Evolutionary conservation across 352 stramenopile species (phyloP).

Genomic region (Aphanomyces cochlioides): DNA sequence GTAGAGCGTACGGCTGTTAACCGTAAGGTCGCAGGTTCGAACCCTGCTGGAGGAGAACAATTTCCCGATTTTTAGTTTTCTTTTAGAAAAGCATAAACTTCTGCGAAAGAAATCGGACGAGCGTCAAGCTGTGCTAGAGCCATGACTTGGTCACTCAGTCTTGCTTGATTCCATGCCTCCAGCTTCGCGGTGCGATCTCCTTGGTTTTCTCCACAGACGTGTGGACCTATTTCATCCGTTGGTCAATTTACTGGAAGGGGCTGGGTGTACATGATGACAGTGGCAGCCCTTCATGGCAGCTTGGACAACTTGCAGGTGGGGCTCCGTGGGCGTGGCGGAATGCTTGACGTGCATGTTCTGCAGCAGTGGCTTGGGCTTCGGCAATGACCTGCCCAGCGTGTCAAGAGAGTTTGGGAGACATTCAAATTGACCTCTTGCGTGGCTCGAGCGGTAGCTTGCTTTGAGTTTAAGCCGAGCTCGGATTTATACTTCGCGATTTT

Average conservation of each 20-base stretch:
- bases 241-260: background rate
- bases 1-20: slow-evolving; percentile 39
- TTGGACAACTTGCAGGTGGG: slow-evolving; percentile 2
- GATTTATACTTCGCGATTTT: slow-evolving; percentile 10
- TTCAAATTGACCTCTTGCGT: slow-evolving; percentile 5
- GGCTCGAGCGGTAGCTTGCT: slow-evolving; percentile 13
- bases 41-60: slow-evolving; percentile 30
- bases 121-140: background rate
- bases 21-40: slow-evolving; percentile 39
- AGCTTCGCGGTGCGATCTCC: background rate
- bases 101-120: background rate
- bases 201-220: background rate
- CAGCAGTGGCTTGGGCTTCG: slow-evolving; percentile 1
- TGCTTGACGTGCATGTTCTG: background rate
- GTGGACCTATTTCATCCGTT: background rate
- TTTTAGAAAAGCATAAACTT: background rate
- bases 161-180: background rate
- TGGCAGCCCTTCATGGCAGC: background rate
- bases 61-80: too few relatives aligned
- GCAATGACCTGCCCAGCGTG: slow-evolving; percentile 13
- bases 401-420: background rate
- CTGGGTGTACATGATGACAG: background rate
- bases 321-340: background rate
- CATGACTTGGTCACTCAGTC: background rate
- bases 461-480: slow-evolving; percentile 8